Conservation (phyloP, 163 green algal genomes). For the Prototheca cutis region DNA sequence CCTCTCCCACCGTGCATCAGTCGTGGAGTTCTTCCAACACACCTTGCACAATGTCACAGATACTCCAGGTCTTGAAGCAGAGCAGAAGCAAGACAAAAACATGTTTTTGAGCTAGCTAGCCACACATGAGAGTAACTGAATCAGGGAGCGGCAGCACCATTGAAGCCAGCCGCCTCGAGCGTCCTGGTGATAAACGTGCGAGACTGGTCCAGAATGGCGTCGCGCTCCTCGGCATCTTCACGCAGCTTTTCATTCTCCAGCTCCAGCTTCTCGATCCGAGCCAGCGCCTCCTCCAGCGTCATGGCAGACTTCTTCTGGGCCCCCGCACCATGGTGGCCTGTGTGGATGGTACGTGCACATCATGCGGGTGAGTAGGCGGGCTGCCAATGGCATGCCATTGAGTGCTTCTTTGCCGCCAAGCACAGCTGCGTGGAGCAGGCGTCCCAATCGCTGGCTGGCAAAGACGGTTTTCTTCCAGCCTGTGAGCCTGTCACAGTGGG, state of each 20-base stretch:
- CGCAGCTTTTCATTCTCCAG: conserved; percentile 11
- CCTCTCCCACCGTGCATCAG: too few species aligned
- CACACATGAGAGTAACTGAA: too few species aligned
- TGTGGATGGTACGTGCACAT: neutral
- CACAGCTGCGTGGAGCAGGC: neutral
- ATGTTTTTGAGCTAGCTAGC: too few species aligned
- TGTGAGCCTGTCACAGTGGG: too few species aligned
- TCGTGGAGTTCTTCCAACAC: too few species aligned
- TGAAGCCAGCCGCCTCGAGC: neutral
- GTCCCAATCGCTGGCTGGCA: neutral
- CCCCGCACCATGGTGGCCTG: too few species aligned
- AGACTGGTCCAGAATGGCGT: conserved; percentile 16
- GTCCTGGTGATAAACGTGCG: neutral
- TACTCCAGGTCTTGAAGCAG: too few species aligned
- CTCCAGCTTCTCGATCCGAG: conserved; percentile 7
- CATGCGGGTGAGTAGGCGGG: too few species aligned
- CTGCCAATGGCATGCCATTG: neutral
- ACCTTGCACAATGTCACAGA: too few species aligned
- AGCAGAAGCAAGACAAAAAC: too few species aligned
- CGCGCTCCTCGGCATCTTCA: neutral
- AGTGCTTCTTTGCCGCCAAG: neutral
- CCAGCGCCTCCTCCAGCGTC: conserved; percentile 12
- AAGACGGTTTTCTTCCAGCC: neutral
- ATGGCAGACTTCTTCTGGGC: neutral
- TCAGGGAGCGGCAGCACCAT: too few species aligned